Evolutionary conservation across 495 filamentous ascomycete genomes (phyloP).

Genomic region (Saxophila tyrrhenica): DNA sequence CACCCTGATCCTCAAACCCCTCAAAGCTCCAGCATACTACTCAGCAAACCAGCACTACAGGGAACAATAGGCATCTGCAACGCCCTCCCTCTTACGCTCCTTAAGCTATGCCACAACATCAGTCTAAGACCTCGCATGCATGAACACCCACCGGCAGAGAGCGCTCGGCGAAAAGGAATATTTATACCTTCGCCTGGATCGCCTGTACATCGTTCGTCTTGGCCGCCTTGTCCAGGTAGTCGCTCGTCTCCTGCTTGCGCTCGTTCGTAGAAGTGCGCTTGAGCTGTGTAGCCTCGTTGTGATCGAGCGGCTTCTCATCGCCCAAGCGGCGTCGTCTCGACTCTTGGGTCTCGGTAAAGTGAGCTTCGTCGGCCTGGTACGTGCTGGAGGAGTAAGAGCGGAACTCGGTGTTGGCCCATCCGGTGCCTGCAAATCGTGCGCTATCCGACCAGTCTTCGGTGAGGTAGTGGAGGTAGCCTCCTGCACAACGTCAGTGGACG

Average conservation of each 20-base stretch:
- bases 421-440: conserved; percentile 45
- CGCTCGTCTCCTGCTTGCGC: not conserved
- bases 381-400: conserved; percentile 55
- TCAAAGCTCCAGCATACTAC: not conserved
- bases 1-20: not conserved
- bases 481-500: not conserved
- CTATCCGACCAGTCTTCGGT: conserved; percentile 68
- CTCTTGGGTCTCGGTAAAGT: conserved; percentile 47
- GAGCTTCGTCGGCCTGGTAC: conserved; percentile 42
- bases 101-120: not conserved
- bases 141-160: no score
- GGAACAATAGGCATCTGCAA: not conserved
- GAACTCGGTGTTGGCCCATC: conserved; percentile 77
- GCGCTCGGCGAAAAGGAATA: not conserved
- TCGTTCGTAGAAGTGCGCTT: conserved; percentile 7
- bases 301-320: conserved; percentile 35
- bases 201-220: conserved; percentile 4
- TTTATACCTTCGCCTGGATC: conserved; percentile 11
- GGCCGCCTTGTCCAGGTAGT: conserved; percentile 1
- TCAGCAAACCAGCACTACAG: not conserved
- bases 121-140: no score
- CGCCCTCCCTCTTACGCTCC: not conserved
- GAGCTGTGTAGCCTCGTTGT: conserved; percentile 34
- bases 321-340: conserved; percentile 49
- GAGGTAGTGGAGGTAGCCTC: conserved; percentile 62